phyloP scores from a whole-genome alignment of 352 stramenopile genomes.

The Plasmopara viticola region DNA sequence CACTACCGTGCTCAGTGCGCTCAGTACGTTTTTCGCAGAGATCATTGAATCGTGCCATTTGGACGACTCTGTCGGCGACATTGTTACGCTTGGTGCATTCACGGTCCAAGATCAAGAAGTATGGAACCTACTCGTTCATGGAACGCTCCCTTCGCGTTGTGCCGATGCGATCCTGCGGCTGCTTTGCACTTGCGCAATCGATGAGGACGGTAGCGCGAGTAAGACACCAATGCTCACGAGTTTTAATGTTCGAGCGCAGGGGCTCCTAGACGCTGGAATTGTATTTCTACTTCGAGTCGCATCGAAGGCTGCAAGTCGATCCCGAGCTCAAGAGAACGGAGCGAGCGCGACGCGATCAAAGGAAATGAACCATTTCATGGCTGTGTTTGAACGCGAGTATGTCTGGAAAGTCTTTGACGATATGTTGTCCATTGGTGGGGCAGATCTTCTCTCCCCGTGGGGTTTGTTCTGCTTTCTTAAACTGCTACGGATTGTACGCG shows the following conservation, averaged over 20 bases:
- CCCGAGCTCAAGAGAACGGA: slow-evolving; percentile 1
- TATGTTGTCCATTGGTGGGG: slow-evolving; percentile 44
- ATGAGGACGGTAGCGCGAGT: slow-evolving; percentile 4
- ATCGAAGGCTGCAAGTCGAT: slow-evolving; percentile 38
- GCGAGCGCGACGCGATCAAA: slow-evolving; percentile 6
- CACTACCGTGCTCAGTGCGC: slow-evolving; percentile 37
- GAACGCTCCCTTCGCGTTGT: slow-evolving; percentile 27
- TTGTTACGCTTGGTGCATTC: slow-evolving; percentile 7
- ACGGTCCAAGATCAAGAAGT: slow-evolving; percentile 28
- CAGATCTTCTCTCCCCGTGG: slow-evolving; percentile 71
- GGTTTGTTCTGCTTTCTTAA: slow-evolving; percentile 83
- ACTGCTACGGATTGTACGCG: slow-evolving; percentile 61
- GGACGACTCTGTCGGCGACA: slow-evolving; percentile 26
- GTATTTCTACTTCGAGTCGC: slow-evolving; percentile 60
- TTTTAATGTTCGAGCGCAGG: slow-evolving; percentile 63
- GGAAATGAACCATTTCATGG: slow-evolving; percentile 37
- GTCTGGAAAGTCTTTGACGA: slow-evolving; percentile 49
- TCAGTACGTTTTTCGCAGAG: slow-evolving; percentile 62
- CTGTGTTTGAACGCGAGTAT: slow-evolving; percentile 30
- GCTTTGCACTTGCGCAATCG: slow-evolving; percentile 30
- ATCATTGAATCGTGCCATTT: slow-evolving; percentile 52
- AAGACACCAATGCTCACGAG: slow-evolving; percentile 54
- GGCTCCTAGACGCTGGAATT: slow-evolving; percentile 53
- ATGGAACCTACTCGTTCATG: slow-evolving; percentile 44
- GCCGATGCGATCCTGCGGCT: slow-evolving; percentile 41